A percentile compares a stretch with the other conserved stretches of the same genome.
These are phyloP conservation scores for Allomyces arbusculus DNA, from an alignment of 192 early-diverging fungal genomes.

Conservation along the genomic window DNA sequence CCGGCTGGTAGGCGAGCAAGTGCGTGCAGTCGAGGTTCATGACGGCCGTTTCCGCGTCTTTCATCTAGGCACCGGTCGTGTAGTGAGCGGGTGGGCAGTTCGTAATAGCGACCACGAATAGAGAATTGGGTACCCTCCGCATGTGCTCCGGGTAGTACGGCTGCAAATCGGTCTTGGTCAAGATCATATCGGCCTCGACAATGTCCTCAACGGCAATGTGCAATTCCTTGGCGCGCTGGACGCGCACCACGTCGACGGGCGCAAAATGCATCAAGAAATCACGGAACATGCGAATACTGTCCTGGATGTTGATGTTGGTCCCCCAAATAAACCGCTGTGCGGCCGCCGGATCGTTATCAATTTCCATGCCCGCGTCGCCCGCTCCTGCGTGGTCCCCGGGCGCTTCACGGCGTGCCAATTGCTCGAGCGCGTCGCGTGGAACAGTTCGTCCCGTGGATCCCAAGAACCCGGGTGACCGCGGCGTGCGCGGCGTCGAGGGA, in stretches of 20 bases:
- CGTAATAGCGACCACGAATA: not conserved
- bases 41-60: constrained; percentile 33
- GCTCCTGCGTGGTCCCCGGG: no score
- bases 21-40: constrained; percentile 84
- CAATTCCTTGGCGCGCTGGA: constrained; percentile 23
- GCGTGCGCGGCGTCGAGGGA: no score
- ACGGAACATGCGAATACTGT: constrained; percentile 52
- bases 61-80: constrained; percentile 27
- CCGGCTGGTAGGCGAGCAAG: constrained; percentile 39
- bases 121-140: not conserved
- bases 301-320: constrained; percentile 74
- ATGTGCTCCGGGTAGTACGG: constrained; percentile 42
- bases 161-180: constrained; percentile 44
- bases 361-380: no score
- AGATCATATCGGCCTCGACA: constrained; percentile 16
- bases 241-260: constrained; percentile 7
- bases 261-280: constrained; percentile 64
- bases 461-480: no score
- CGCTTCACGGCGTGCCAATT: no score
- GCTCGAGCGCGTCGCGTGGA: no score
- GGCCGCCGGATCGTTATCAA: constrained; percentile 12
- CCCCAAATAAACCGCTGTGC: constrained; percentile 66
- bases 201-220: constrained; percentile 4
- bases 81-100: not conserved
- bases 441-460: no score